Percentiles rank a stretch among this genome's conserved stretches.
Evolutionary conservation across 139 green algal genomes (phyloP).

Genomic region (Monoraphidium neglectum): DNA sequence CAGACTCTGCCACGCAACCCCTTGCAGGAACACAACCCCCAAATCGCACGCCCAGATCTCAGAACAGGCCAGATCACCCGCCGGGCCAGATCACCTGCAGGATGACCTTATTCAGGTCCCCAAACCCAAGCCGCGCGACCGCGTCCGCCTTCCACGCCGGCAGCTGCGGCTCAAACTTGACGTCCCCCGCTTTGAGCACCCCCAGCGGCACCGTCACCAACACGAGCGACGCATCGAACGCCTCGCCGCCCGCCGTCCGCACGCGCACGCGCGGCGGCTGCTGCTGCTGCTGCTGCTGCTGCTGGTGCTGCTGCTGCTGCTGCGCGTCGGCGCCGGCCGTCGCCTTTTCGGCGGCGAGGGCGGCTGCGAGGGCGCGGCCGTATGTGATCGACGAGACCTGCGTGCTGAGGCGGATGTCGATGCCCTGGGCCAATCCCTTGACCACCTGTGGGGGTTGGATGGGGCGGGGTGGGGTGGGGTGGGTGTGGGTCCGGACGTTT

Average conservation of each 20-base stretch:
- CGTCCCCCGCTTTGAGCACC: conserved; percentile 61
- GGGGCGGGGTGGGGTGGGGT: conserved; percentile 4
- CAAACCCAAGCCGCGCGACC: conserved; percentile 78
- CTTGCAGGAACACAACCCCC: too few relatives aligned
- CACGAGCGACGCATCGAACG: conserved; percentile 34
- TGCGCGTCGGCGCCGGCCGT: background rate
- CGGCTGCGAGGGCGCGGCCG: background rate
- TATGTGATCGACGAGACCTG: conserved; percentile 35
- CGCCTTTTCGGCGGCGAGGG: background rate
- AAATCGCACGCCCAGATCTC: too few relatives aligned
- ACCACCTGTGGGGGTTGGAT: background rate
- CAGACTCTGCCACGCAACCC: too few relatives aligned
- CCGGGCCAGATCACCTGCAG: conserved; percentile 28
- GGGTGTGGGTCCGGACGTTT: too few relatives aligned
- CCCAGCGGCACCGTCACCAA: conserved; percentile 78
- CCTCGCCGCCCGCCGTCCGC: conserved; percentile 14
- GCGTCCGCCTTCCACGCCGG: conserved; percentile 72
- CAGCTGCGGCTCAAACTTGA: conserved; percentile 76
- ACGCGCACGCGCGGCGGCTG: conserved; percentile 7
- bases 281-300: background rate
- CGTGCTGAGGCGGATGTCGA: conserved; percentile 31
- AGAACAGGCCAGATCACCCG: too few relatives aligned
- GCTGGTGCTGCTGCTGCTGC: background rate
- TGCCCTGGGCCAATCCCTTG: conserved; percentile 10
- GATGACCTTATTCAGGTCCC: conserved; percentile 88